phyloP scores from a whole-genome alignment of 2,329 filamentous ascomycete species.

The Chalaropsis thielavioides region DNA sequence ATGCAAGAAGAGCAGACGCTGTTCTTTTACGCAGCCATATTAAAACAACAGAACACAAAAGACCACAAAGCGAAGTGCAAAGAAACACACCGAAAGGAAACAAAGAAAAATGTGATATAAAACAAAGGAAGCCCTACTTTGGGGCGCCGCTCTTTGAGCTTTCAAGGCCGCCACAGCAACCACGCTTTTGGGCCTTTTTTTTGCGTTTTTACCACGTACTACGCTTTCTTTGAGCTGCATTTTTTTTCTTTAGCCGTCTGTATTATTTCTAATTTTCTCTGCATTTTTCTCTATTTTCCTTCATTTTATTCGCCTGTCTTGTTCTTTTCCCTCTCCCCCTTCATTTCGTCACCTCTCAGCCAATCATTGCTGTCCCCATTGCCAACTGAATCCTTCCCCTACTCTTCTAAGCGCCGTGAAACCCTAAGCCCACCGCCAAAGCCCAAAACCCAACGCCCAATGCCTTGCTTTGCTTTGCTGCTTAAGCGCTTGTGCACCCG shows the following conservation, averaged over 20 bases:
- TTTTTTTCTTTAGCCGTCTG: too few relatives aligned
- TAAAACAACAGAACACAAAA: not conserved
- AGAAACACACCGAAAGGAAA: not conserved
- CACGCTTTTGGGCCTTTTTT: not conserved
- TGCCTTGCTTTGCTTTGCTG: not conserved
- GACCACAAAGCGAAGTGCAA: not conserved
- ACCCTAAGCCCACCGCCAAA: not conserved
- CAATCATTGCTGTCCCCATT: not conserved
- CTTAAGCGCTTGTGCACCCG: not conserved
- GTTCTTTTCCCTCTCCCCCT: not conserved
- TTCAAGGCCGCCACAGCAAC: not conserved
- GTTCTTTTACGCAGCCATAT: not conserved
- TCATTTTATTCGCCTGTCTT: not conserved
- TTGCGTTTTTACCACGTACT: not conserved
- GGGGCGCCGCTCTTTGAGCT: not conserved
- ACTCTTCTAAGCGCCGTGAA: not conserved
- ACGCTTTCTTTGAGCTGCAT: not conserved
- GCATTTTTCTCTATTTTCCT: not conserved
- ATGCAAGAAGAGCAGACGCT: not conserved
- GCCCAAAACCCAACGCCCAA: not conserved
- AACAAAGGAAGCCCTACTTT: not conserved
- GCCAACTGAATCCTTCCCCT: not conserved
- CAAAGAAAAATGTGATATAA: not conserved
- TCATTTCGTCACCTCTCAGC: not conserved
- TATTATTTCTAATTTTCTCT: not conserved